Conservation (phyloP, 2,329 filamentous ascomycete species). For the Cladosporium sphaerospermum region DNA sequence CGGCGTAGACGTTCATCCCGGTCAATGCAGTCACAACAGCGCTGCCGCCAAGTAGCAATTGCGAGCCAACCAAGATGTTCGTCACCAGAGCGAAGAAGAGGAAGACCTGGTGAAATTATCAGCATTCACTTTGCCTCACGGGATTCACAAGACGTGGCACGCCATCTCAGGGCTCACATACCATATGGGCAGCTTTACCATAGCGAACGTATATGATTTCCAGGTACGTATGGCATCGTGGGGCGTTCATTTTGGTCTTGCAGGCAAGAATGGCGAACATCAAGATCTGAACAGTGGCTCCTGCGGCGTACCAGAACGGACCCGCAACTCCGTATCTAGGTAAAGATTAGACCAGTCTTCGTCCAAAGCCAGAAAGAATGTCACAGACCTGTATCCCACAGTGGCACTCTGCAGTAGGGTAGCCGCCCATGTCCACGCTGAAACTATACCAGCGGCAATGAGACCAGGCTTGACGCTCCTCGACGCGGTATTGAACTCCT, state of each 20-base stretch:
- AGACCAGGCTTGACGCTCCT: slow-evolving; percentile 80
- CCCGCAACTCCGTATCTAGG: slow-evolving; percentile 24
- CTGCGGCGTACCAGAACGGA: slow-evolving; percentile 35
- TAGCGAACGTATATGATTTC: slow-evolving; percentile 36
- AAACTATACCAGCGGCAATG: slow-evolving; percentile 77
- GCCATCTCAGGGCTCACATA: not conserved
- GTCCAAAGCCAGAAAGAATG: not conserved
- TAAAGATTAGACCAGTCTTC: not conserved
- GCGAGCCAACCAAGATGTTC: slow-evolving; percentile 39
- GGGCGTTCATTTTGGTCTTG: slow-evolving; percentile 31
- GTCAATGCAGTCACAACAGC: slow-evolving; percentile 40
- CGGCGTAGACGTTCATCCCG: slow-evolving; percentile 42
- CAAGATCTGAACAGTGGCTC: slow-evolving; percentile 38
- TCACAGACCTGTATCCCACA: slow-evolving; percentile 23
- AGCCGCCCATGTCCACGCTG: slow-evolving; percentile 70
- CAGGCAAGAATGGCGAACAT: slow-evolving; percentile 38
- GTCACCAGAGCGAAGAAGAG: slow-evolving; percentile 31
- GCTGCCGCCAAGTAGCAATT: slow-evolving; percentile 40
- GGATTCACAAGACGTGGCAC: too few species aligned
- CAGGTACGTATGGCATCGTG: slow-evolving; percentile 33
- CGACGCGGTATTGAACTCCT: slow-evolving; percentile 85
- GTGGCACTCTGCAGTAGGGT: slow-evolving; percentile 30
- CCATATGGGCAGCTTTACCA: slow-evolving; percentile 12
- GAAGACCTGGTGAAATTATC: not conserved
- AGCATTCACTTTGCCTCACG: not conserved